These are phyloP conservation scores for Rubroboletus pulcherrimus DNA, from an alignment of 768 basidiomycete species.

Conservation along the genomic window DNA sequence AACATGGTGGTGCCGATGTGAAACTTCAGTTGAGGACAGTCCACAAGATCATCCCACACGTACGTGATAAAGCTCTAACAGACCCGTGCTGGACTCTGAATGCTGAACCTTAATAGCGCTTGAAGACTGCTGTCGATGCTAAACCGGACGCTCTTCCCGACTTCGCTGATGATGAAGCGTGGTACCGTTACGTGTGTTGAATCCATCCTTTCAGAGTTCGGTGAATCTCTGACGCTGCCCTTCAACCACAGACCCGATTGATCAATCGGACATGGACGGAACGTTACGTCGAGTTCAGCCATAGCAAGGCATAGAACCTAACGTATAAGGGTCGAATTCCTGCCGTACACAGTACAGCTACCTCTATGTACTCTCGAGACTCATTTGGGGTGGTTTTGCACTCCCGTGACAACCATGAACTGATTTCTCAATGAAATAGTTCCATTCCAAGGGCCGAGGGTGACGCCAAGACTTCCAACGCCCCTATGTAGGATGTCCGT, in stretches of 20 bases:
- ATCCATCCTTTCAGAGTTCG: neutral
- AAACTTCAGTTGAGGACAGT: constrained; percentile 22
- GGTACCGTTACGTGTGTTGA: constrained; percentile 32
- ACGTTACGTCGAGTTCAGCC: constrained; percentile 24
- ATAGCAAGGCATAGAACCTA: constrained; percentile 2
- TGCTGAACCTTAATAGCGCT: constrained; percentile 27
- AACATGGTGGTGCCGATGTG: constrained; percentile 22
- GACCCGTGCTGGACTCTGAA: neutral
- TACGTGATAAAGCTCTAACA: constrained; percentile 19
- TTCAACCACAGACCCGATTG: constrained; percentile 13
- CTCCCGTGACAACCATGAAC: neutral
- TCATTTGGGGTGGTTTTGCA: neutral
- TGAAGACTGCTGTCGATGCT: constrained; percentile 27
- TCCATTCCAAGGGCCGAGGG: neutral
- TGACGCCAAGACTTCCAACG: neutral
- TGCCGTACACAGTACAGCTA: neutral
- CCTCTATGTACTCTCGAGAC: neutral
- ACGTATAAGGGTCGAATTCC: neutral
- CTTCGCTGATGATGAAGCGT: constrained; percentile 32
- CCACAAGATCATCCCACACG: constrained; percentile 40
- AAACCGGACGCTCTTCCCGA: constrained; percentile 29
- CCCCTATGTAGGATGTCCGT: neutral
- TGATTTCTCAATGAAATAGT: neutral
- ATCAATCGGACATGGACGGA: constrained; percentile 24
- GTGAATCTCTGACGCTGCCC: neutral